Base-by-base conservation (phyloP, 1,284 basidiomycete species). In the Sporisorium graminicola region DNA sequence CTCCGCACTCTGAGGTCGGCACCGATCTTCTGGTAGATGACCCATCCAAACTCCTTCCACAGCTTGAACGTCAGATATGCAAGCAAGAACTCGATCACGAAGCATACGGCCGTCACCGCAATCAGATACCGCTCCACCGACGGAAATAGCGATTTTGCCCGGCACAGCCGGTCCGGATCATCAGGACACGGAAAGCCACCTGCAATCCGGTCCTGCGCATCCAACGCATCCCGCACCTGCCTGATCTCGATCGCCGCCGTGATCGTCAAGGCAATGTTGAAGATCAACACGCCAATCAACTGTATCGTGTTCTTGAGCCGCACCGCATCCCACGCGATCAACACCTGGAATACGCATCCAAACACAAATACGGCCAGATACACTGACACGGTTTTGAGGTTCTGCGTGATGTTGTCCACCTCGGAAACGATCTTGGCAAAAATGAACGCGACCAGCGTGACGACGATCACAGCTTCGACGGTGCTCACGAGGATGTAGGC, bases 281-380 rank as follows among this genome's bases (percentile, higher is more conserved):
- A 80, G 64, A 81, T 75, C 44, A 68, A 50, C 6, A 82, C 79
- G 18, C 80, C 80, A 14, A 82, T 81, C 5, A 78, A 42, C 54
- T 82, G 81, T 61, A 82, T 71, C 16, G 81, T 81, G 46, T 82
- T 82, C 58, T 82, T 82, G 33, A 81, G 52, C 13, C 81, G 50
- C 0, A 80, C 65, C 9, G 81, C 80, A 57, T 82, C 81, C 58
- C 80, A 71, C 27, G 80, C 67, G 29, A 82, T 65, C 31, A 75
- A 26, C 22, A 78, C 74, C 53, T 80, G 65, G 43, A 82, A 82
- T 6, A 82, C 62, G 49, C 63, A 70, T 22, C 78, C 81, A 51
- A 82, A 75, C 22, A 82, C 76, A 26, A 81, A 79, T 0, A 82
- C 65, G 27, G 80, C 73, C 20, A 82, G 49, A 52, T 80, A 82